Evolutionary conservation across 2,329 filamentous ascomycete genomes (phyloP).

Genomic region (Penicillium decumbens): DNA sequence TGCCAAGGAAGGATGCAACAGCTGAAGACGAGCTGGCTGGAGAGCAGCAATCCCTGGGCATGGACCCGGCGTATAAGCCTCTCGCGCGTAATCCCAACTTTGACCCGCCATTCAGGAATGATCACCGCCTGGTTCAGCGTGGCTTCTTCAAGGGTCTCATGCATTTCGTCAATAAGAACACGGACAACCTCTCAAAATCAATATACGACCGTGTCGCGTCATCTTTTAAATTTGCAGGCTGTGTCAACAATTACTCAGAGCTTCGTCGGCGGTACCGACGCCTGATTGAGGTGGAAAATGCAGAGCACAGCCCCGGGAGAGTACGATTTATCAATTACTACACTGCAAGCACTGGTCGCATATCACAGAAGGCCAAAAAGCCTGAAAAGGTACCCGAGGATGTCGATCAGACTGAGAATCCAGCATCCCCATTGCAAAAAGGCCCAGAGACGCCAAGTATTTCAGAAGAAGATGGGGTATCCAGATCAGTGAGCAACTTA

Average conservation of each 20-base stretch:
- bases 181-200: conserved; percentile 64
- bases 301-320: conserved; percentile 46
- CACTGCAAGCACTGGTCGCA: conserved; percentile 68
- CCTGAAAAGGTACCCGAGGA: conserved; percentile 25
- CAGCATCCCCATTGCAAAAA: conserved; percentile 6
- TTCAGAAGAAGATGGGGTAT: conserved; percentile 4
- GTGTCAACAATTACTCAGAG: conserved; percentile 69
- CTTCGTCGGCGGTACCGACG: conserved; percentile 66
- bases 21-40: conserved; percentile 16
- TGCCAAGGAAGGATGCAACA: conserved; percentile 39
- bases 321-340: conserved; percentile 86
- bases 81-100: conserved; percentile 55
- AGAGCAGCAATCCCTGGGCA: conserved; percentile 18
- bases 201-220: conserved; percentile 70
- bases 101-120: conserved; percentile 72
- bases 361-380: conserved; percentile 37
- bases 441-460: conserved; percentile 8
- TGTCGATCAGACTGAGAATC: conserved; percentile 20
- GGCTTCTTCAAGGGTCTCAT: conserved; percentile 60
- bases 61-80: conserved; percentile 20
- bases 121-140: conserved; percentile 63
- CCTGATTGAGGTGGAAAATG: conserved; percentile 67
- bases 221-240: conserved; percentile 77
- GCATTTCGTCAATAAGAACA: conserved; percentile 80
- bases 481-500: not conserved